These are phyloP conservation scores for Neurospora discreta DNA, from an alignment of 495 filamentous ascomycete genomes.

Conservation along the genomic window DNA sequence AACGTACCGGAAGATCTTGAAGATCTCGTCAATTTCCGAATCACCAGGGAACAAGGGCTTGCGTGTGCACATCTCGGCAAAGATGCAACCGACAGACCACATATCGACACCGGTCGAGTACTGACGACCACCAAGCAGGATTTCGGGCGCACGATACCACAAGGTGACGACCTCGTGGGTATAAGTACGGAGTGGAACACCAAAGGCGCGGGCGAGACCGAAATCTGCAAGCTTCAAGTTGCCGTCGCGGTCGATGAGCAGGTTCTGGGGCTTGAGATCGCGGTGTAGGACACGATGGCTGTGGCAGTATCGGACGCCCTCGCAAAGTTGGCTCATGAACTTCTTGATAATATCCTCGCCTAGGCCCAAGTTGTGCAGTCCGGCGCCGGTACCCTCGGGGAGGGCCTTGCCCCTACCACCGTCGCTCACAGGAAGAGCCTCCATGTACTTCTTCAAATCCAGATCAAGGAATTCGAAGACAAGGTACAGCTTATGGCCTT, in stretches of 20 bases:
- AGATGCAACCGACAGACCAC: conserved; percentile 98
- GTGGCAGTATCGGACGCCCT: conserved; percentile 91
- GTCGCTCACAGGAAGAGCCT: conserved; percentile 81
- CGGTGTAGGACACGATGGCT: conserved; percentile 89
- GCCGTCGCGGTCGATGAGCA: conserved; percentile 88
- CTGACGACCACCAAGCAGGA: conserved; percentile 90
- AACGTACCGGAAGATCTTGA: conserved; percentile 92
- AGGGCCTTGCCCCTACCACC: conserved; percentile 82
- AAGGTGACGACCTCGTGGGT: conserved; percentile 98
- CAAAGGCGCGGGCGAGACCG: conserved; percentile 89
- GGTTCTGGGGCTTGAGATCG: conserved; percentile 95
- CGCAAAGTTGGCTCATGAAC: conserved; percentile 90
- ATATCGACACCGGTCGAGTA: conserved; percentile 99
- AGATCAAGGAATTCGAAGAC: conserved; percentile 92
- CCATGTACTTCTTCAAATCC: conserved; percentile 98
- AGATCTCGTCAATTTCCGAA: conserved; percentile 98
- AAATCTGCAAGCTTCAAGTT: conserved; percentile 98
- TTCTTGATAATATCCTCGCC: conserved; percentile 90
- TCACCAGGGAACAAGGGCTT: conserved; percentile 97
- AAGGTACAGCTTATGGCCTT: conserved; percentile 81
- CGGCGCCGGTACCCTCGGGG: conserved; percentile 63
- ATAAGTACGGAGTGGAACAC: conserved; percentile 90
- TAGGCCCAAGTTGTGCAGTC: conserved; percentile 60
- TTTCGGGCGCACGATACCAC: conserved; percentile 97
- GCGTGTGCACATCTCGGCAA: conserved; percentile 98